Evolutionary conservation across 2,329 filamentous ascomycete genomes (phyloP), one percentile per base, ranked within the genome.

Genomic region (Ophiosphaerella herpotricha): DNA sequence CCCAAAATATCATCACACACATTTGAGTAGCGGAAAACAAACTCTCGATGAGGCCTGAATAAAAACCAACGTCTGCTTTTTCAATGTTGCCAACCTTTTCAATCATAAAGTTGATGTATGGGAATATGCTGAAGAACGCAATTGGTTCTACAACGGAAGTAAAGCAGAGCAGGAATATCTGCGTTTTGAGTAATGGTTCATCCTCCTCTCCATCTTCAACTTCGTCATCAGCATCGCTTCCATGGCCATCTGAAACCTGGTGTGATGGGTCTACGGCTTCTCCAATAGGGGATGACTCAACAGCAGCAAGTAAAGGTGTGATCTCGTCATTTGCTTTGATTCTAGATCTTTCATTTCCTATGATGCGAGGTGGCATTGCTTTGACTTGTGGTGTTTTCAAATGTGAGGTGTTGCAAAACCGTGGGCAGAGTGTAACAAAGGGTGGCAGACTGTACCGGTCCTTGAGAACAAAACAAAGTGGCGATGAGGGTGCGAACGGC

Each of bases 121-220:
- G 88, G 62, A 93, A 89, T 68, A 93, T 90, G 67, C 81, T 85
- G 76, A 92, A 93, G 76, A 90, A 93, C n/a, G 88, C 87, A 35
- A 92, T 81, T 1, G 90, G 89, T 64, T 93, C 90, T 38, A 90
- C 78, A 23, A 89, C 67, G 5, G 89, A 84, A 1, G 86, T 85
- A 67, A 85, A 89, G 76, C 89, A 93, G 11, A 94, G 82, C 9
- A 89, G 72, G 29, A 87, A 70, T 44, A 94, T 85, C 68, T 93
- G 90, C 1, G 33, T 12, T 24, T 53, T 52, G 1, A 68, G 67
- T n/a, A 73, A 41, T 13, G 67, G 67, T 18, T 48, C 51, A 31
- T 68, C 54, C 24, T 66, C 60, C 3, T 70, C 57, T 8, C 63
- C 54, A 8, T 58, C 46, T 2, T 50, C 48, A 33, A 47, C 32